Evolutionary conservation across 2,329 filamentous ascomycete species (phyloP), one percentile per base, ranked within the genome.

Genomic region (Nemania abortiva): DNA sequence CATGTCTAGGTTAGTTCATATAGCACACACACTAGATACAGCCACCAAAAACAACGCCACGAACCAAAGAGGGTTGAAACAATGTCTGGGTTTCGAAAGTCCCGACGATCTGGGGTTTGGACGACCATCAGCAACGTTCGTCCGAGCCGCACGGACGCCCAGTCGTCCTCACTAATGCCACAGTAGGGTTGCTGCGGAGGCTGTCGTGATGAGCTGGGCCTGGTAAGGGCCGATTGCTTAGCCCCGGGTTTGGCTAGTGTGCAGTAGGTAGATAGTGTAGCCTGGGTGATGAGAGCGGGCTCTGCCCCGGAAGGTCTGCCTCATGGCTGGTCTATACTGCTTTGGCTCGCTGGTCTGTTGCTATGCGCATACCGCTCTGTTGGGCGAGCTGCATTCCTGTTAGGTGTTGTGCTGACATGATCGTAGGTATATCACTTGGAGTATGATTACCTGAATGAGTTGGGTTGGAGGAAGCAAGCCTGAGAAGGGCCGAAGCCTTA

Each of bases 41-140:
- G 42, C 39, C 39, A 42, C 47, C 47, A 50, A 3, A 24, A 50
- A 50, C 20, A 3, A 57, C 59, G 53, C 45, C 31, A 47, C 39
- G 24, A 68, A 52, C 45, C 24, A 45, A 39, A 62, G 29, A 57
- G 45, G 22, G 31, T 29, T 56, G 50, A 63, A 63, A 61, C 63
- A 60, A 42, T 67, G 63, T 67, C 63, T 64, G 22, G 34, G 18
- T 39, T 52, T 63, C 53, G 13, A 45, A 53, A 27, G 42, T 42
- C 22, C 49, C 49, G 11, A 29, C 24, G 24, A 29, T 18, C 49
- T 52, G 24, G 49, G 49, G 9, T 27, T 50, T 22, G 20, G 22
- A 24, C 22, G 22, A 22, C 11, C 5, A 29, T 27, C 22, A 18
- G 24, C 49, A 29, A 52, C 22, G 24, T 10, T 11, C 34, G 11